These are phyloP conservation scores for Chytridiales sp. DNA, from an alignment of 371 early-diverging fungal species.

Conservation along the genomic window DNA sequence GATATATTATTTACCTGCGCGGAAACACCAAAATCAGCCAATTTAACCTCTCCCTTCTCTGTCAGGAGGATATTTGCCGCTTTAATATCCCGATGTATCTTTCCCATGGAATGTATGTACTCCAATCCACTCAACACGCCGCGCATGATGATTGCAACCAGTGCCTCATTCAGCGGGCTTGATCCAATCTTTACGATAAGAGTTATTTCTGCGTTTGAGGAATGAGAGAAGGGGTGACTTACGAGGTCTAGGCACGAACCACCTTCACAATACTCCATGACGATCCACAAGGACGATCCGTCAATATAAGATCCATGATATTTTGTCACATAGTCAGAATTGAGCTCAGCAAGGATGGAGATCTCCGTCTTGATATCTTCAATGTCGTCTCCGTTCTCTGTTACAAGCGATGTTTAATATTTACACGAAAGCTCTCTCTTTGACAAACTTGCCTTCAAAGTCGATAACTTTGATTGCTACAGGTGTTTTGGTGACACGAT, in stretches of 20 bases:
- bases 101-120: conserved; percentile 88
- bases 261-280: conserved; percentile 47
- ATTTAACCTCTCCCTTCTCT: conserved; percentile 77
- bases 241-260: conserved; percentile 45
- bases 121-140: conserved; percentile 86
- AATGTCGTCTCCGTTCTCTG: conserved; percentile 90
- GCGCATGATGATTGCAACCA: conserved; percentile 86
- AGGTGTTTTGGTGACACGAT: conserved; percentile 20
- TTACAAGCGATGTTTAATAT: not conserved
- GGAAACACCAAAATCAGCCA: conserved; percentile 97
- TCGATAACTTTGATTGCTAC: conserved; percentile 57
- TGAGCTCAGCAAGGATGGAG: conserved; percentile 85
- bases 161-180: conserved; percentile 66
- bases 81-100: conserved; percentile 84
- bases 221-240: conserved; percentile 15
- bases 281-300: conserved; percentile 42
- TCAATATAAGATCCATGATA: conserved; percentile 52
- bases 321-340: conserved; percentile 85
- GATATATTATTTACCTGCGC: conserved; percentile 63
- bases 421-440: not conserved
- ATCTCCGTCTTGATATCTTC: conserved; percentile 97
- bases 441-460: conserved; percentile 39
- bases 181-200: conserved; percentile 24
- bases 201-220: not conserved
- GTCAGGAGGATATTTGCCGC: conserved; percentile 83